A percentile compares a stretch with the other conserved stretches of the same genome.
phyloP scores from a whole-genome alignment of 352 stramenopile genomes.

The Pythium sp. region DNA sequence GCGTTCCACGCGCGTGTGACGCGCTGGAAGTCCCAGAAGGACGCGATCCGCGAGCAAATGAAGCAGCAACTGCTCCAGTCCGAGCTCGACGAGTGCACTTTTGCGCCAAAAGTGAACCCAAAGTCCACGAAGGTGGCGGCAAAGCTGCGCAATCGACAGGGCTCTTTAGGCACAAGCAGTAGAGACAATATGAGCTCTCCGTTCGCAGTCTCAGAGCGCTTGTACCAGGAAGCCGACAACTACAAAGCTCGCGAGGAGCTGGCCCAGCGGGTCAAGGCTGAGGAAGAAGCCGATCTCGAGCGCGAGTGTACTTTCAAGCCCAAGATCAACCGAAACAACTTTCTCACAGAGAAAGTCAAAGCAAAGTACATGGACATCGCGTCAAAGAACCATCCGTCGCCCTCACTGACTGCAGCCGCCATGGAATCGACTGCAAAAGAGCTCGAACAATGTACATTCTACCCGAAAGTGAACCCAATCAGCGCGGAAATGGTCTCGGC shows the following conservation, averaged over 20 bases:
- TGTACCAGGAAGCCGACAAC: slow-evolving; percentile 77
- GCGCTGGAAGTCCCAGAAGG: slow-evolving; percentile 78
- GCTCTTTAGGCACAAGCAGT: slow-evolving; percentile 1
- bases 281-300: slow-evolving; percentile 70
- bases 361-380: slow-evolving; percentile 72
- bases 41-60: slow-evolving; percentile 71
- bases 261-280: slow-evolving; percentile 51
- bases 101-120: slow-evolving; percentile 67
- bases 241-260: slow-evolving; percentile 75
- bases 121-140: slow-evolving; percentile 71
- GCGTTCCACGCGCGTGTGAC: slow-evolving; percentile 74
- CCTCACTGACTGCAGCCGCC: slow-evolving; percentile 45
- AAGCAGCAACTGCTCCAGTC: slow-evolving; percentile 75
- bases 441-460: slow-evolving; percentile 74
- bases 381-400: slow-evolving; percentile 25
- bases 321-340: slow-evolving; percentile 46
- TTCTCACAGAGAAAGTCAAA: slow-evolving; percentile 50
- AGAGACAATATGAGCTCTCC: slow-evolving; percentile 22
- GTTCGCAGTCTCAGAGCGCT: slow-evolving; percentile 53
- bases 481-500: slow-evolving; percentile 75
- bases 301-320: slow-evolving; percentile 76
- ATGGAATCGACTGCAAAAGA: slow-evolving; percentile 62
- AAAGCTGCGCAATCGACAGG: slow-evolving; percentile 49
- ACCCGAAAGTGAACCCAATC: slow-evolving; percentile 76
- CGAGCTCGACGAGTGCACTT: slow-evolving; percentile 78